Evolutionary conservation across 202 grass and related monocot species (phyloP).

Genomic region (Brachypodium distachyon): DNA sequence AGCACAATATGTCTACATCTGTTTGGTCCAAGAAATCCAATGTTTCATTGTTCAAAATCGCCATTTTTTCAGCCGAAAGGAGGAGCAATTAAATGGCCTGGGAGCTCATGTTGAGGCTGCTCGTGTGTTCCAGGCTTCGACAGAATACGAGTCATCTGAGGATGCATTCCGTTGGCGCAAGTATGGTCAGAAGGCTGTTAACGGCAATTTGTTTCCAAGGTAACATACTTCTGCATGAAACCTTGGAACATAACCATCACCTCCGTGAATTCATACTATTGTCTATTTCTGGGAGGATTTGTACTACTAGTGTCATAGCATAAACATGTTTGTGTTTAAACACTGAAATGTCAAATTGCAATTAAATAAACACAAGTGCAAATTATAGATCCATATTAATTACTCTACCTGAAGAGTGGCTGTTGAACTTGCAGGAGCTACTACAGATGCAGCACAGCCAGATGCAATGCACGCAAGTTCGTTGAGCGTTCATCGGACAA

Average conservation of each 20-base stretch:
- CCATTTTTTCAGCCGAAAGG: constrained; percentile 39
- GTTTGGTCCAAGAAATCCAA: background rate
- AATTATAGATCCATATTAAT: background rate
- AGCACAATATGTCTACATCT: no score
- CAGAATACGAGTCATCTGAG: constrained; percentile 12
- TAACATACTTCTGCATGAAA: constrained; percentile 7
- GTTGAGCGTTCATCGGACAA: constrained; percentile 41
- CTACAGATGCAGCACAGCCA: constrained; percentile 40
- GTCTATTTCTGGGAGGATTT: background rate
- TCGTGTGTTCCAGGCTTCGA: constrained; percentile 1
- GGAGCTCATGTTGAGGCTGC: background rate
- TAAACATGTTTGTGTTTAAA: background rate
- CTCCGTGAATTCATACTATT: background rate
- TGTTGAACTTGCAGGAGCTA: constrained; percentile 35
- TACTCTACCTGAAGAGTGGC: background rate
- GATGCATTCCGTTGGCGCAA: constrained; percentile 59
- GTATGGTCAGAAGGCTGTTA: constrained; percentile 60
- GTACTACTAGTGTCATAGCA: background rate
- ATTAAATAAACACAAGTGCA: background rate
- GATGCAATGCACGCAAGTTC: constrained; percentile 44
- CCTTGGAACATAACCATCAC: background rate
- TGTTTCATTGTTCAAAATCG: background rate
- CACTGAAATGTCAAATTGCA: background rate
- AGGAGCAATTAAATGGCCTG: constrained; percentile 13
- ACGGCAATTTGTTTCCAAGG: constrained; percentile 53